A percentile compares a stretch with the other conserved stretches of the same genome.
Evolutionary conservation across 805 yeast genomes (phyloP).

Genomic region (Barnettozyma vustinii): DNA sequence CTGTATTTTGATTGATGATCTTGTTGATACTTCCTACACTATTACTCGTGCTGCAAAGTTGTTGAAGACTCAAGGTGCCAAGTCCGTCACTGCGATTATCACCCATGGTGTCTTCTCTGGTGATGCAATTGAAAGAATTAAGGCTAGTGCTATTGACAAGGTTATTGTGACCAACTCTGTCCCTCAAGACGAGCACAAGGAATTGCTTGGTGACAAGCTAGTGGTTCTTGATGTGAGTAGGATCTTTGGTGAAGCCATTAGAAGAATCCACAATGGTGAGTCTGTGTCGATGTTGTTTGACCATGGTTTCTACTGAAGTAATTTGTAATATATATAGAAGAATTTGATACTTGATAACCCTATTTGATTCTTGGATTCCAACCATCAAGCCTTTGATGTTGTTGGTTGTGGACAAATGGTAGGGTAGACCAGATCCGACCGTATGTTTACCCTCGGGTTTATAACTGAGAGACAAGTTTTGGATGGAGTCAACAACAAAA

Average conservation of each 20-base stretch:
- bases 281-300: constrained; percentile 90
- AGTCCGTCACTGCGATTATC: constrained; percentile 75
- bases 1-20: constrained; percentile 89
- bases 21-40: constrained; percentile 91
- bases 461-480: too few species aligned
- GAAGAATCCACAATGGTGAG: constrained; percentile 97
- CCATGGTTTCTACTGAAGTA: constrained; percentile 39
- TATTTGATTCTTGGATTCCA: too few species aligned
- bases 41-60: constrained; percentile 88
- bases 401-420: too few species aligned
- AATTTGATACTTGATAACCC: too few species aligned
- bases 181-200: constrained; percentile 67
- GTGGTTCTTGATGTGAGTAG: constrained; percentile 85
- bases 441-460: too few species aligned
- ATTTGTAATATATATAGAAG: neutral
- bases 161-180: constrained; percentile 86
- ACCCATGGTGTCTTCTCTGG: constrained; percentile 95
- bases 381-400: too few species aligned
- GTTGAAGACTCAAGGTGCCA: constrained; percentile 90
- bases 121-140: constrained; percentile 73
- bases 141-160: constrained; percentile 68
- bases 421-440: too few species aligned
- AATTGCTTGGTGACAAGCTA: constrained; percentile 50
- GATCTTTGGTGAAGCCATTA: constrained; percentile 88
- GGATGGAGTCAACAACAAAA: too few species aligned